A percentile compares a stretch with the other conserved stretches of the same genome.
Conservation (phyloP, 2,329 filamentous ascomycete species). For the Colletotrichum sp. region DNA sequence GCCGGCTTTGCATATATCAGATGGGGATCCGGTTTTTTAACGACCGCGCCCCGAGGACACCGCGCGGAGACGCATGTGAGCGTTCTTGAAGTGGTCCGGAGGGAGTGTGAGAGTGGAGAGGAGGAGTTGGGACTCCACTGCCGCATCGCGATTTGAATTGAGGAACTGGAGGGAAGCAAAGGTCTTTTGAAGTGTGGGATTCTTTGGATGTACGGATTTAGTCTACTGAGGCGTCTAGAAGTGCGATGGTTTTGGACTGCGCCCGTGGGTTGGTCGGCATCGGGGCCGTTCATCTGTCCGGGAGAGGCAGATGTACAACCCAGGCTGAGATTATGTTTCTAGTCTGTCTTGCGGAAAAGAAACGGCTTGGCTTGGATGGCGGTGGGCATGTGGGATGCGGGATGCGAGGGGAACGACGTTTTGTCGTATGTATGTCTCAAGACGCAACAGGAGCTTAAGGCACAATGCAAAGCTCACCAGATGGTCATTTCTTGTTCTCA, state of each 20-base stretch:
- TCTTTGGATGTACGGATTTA: rapidly evolving
- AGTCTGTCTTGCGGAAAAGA: neutral
- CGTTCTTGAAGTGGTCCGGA: neutral
- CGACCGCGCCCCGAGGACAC: neutral
- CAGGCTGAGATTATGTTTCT: no score
- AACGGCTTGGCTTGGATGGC: neutral
- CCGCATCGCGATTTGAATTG: neutral
- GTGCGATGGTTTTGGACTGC: no score
- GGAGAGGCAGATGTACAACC: no score
- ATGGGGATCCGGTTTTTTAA: neutral
- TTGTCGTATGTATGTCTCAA: neutral
- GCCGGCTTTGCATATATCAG: no score
- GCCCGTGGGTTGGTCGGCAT: neutral
- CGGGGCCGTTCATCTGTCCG: neutral
- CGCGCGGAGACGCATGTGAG: neutral
- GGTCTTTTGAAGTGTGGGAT: neutral
- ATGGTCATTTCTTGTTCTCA: rapidly evolving
- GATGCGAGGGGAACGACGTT: neutral
- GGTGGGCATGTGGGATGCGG: no score
- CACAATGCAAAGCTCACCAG: no score
- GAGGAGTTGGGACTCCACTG: neutral
- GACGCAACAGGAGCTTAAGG: no score
- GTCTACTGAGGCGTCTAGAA: neutral
- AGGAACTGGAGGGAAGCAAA: rapidly evolving
- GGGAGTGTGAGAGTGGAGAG: no score